Evolutionary conservation across 768 basidiomycete species (phyloP), one percentile per base, ranked within the genome.

Genomic region (Coprinopsis sp.): DNA sequence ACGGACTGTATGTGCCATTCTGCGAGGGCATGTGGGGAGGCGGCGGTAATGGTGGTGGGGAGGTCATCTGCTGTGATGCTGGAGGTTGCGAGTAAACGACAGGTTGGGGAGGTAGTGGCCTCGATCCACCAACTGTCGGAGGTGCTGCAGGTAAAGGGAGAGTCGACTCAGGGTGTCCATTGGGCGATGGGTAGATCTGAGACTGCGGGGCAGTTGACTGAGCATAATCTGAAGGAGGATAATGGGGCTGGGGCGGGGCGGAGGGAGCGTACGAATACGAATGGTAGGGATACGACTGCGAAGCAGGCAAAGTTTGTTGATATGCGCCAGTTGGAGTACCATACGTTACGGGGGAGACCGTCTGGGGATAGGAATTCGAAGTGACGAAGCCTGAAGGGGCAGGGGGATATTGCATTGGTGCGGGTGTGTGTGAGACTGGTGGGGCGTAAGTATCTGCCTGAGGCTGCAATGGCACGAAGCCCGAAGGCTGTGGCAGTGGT

Each of bases 401-500:
- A 6, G 72, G 60, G 46, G 33, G 8, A 28, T 70, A 72, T n/a
- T 53, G 43, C 10, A 53, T 42, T 14, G 69, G 57, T 29, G 61
- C 62, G 18, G 75, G 69, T 14, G 72, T 66, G 54, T 76, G 75
- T 33, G 76, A 69, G n/a, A 67, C 53, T 44, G 67, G 55, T 18
- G 70, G 63, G n/a, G 59, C 46, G 55, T 67, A 68, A 19, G 65
- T 58, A 29, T 67, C 67, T 18, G 65, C 62, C 51, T 72, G 70
- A 10, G 71, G 60, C 18, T 67, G 49, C 41, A 67, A 46, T 16
- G 64, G 47, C 12, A 54, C 54, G 53, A 72, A 74, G 39, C 64
- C 60, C 5, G 72, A 62, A 11, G 71, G 56, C 30, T 63, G 71
- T 22, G 72, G 59, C 36, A 84, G 57, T 30, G 85, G 81, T 44